Percentiles rank a stretch among this genome's conserved stretches.
phyloP scores from a whole-genome alignment of 2,329 filamentous ascomycete genomes.

The Apiospora saccharicola region DNA sequence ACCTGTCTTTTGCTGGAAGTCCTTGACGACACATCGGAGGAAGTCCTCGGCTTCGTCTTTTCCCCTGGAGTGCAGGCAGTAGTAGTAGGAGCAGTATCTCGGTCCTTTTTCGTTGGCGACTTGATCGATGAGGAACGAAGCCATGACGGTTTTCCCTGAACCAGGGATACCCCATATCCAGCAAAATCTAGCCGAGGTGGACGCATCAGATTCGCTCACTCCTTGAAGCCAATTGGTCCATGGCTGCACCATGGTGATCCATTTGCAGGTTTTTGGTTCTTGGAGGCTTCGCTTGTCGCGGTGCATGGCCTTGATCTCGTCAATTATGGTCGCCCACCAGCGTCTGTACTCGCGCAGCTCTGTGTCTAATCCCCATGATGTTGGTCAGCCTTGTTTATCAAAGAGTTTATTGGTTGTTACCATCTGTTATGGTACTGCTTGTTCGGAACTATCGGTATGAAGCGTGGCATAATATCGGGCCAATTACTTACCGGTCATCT shows the following conservation, averaged over 20 bases:
- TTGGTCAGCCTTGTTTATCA: neutral
- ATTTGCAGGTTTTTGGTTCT: conserved; percentile 22
- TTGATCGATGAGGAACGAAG: conserved; percentile 38
- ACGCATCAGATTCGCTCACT: neutral
- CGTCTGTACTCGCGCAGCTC: neutral
- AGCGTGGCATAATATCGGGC: neutral
- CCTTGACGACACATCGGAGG: conserved; percentile 36
- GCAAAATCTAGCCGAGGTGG: conserved; percentile 24
- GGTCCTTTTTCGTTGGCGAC: conserved; percentile 29
- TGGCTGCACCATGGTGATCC: neutral
- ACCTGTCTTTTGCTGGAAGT: conserved; percentile 35
- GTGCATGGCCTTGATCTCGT: conserved; percentile 16
- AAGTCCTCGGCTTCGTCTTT: conserved; percentile 40
- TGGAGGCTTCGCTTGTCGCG: conserved; percentile 2
- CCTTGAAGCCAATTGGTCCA: conserved; percentile 12
- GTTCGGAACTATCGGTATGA: neutral
- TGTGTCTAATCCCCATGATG: neutral
- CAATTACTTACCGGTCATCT: neutral
- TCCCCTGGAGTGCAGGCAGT: conserved; percentile 39
- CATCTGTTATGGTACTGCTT: no score
- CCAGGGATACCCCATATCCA: conserved; percentile 37
- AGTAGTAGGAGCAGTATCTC: conserved; percentile 40
- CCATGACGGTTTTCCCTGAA: conserved; percentile 41
- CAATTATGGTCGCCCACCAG: conserved; percentile 5
- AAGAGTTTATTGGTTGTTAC: neutral